phyloP scores from a whole-genome alignment of 805 yeast species.

The Barnettozyma botsteinii region DNA sequence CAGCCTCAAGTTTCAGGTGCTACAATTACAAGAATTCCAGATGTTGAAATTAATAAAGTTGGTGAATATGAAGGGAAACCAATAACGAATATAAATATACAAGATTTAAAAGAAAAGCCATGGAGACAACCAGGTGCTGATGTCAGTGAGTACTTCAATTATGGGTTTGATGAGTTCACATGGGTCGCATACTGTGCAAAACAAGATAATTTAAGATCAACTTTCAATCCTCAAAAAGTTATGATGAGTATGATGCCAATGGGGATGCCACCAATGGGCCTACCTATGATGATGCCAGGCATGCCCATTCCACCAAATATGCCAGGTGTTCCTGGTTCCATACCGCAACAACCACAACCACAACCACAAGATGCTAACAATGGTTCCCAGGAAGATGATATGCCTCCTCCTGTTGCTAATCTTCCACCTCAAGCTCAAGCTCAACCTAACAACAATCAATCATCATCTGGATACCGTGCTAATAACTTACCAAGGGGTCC shows the following conservation, averaged over 20 bases:
- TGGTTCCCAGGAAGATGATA: background rate
- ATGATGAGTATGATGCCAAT: slow-evolving; percentile 53
- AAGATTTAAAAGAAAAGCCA: slow-evolving; percentile 85
- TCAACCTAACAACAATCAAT: slow-evolving; percentile 1
- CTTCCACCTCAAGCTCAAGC: slow-evolving; percentile 9
- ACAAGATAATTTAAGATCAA: slow-evolving; percentile 76
- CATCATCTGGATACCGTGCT: slow-evolving; percentile 5
- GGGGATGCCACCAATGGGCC: slow-evolving; percentile 21
- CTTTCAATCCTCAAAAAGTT: slow-evolving; percentile 76
- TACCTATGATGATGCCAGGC: slow-evolving; percentile 31
- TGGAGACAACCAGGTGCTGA: slow-evolving; percentile 99
- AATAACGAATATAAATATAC: slow-evolving; percentile 72
- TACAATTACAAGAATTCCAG: slow-evolving; percentile 33
- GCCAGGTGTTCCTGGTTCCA: slow-evolving; percentile 24
- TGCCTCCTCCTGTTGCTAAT: slow-evolving; percentile 5
- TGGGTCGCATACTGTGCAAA: slow-evolving; percentile 91
- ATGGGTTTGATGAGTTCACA: slow-evolving; percentile 92
- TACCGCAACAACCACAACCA: slow-evolving; percentile 2
- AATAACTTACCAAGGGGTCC: slow-evolving; percentile 15
- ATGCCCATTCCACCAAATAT: slow-evolving; percentile 23
- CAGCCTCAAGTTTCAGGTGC: slow-evolving; percentile 30
- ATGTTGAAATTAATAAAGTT: slow-evolving; percentile 63
- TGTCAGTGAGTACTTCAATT: slow-evolving; percentile 89
- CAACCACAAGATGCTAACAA: background rate
- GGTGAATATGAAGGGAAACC: slow-evolving; percentile 79